Percentiles rank a stretch among this genome's conserved stretches.
These are phyloP conservation scores for Quercus lobata DNA, from an alignment of 331 rosid species.

Conservation along the genomic window DNA sequence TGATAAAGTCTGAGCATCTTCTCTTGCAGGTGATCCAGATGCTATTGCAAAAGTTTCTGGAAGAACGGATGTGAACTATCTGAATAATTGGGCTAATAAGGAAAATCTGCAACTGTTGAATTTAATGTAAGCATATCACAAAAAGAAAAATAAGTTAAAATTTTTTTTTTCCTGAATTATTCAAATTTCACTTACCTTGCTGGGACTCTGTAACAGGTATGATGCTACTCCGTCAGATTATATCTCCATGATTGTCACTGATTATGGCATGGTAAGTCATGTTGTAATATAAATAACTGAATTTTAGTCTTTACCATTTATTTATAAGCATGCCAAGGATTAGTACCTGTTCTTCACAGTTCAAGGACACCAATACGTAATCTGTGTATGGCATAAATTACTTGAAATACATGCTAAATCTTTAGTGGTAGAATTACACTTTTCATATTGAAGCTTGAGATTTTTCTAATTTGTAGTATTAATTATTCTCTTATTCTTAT, in stretches of 20 bases:
- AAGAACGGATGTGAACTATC: constrained; percentile 57
- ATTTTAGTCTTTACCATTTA: not conserved
- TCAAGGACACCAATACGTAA: not conserved
- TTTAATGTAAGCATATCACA: constrained; percentile 51
- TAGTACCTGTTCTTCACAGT: not conserved
- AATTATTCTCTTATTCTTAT: not conserved
- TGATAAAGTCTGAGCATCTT: constrained; percentile 5
- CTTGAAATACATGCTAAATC: not conserved
- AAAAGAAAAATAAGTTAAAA: not conserved
- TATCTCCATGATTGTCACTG: constrained; percentile 74
- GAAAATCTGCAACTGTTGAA: constrained; percentile 69
- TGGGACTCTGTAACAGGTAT: constrained; percentile 38
- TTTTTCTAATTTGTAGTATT: not conserved
- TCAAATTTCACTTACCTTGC: not conserved
- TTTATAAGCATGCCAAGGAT: not conserved
- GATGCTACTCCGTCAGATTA: constrained; percentile 85
- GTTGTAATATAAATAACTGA: not conserved
- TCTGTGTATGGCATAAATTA: not conserved
- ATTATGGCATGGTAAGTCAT: constrained; percentile 85
- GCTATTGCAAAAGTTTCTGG: constrained; percentile 61
- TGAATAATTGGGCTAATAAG: constrained; percentile 40
- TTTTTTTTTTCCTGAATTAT: not conserved
- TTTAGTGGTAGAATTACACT: not conserved
- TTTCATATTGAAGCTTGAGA: not conserved
- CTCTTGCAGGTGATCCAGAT: constrained; percentile 63